Conservation (phyloP, 257 asterid genomes). For the Lycium ferocissimum region DNA sequence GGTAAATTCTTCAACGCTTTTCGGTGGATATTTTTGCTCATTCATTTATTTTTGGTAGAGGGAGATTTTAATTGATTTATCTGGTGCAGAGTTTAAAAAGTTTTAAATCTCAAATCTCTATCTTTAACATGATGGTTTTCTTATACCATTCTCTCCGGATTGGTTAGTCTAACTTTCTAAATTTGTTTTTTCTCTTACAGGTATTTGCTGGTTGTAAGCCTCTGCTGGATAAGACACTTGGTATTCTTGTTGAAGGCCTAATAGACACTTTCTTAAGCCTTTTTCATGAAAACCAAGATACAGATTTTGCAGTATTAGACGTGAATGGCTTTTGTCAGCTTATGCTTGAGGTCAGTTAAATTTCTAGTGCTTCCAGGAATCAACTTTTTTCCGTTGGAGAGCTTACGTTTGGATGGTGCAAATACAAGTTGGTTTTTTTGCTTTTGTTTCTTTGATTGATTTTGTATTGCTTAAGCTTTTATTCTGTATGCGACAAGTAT, state of each 20-base stretch:
- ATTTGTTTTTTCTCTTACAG: conserved; percentile 48
- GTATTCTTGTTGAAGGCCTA: conserved; percentile 96
- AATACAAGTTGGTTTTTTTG: not conserved
- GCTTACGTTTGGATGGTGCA: conserved; percentile 11
- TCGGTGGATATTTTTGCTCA: not conserved
- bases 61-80: not conserved
- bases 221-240: conserved; percentile 86
- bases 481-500: not conserved
- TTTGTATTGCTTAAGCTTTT: not conserved
- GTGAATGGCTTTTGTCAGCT: conserved; percentile 94
- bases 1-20: conserved; percentile 53
- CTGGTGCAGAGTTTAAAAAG: not conserved
- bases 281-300: conserved; percentile 68
- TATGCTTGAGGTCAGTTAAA: conserved; percentile 86
- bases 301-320: conserved; percentile 78
- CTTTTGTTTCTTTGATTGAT: not conserved
- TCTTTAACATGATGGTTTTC: not conserved
- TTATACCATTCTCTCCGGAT: not conserved
- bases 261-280: conserved; percentile 85
- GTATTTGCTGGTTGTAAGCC: conserved; percentile 97
- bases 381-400: not conserved
- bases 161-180: conserved; percentile 26
- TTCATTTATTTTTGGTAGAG: conserved; percentile 8
- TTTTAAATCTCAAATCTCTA: not conserved
- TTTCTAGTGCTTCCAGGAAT: not conserved